phyloP scores from a whole-genome alignment of 495 filamentous ascomycete genomes.

The Aspergillus incahuasiensis region DNA sequence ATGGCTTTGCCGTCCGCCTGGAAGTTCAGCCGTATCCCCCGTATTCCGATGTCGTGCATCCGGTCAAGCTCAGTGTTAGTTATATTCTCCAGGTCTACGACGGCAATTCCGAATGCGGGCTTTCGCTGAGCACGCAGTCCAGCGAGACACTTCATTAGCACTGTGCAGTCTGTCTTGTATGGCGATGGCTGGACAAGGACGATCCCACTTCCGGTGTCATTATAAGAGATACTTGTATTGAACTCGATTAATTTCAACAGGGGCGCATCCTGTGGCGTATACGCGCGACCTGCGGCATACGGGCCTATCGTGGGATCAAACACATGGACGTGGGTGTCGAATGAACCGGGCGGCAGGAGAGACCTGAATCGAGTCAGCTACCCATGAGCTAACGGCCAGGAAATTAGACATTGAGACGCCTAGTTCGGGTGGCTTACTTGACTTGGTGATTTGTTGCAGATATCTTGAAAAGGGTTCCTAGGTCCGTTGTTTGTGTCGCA shows the following conservation, averaged over 20 bases:
- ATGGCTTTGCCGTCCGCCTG: not conserved
- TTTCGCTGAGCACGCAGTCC: not conserved
- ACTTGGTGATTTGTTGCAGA: no score
- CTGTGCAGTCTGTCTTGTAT: not conserved
- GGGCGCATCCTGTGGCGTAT: not conserved
- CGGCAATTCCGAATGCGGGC: no score
- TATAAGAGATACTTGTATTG: not conserved
- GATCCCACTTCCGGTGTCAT: not conserved
- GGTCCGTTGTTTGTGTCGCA: no score
- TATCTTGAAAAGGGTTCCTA: no score
- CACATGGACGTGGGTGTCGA: not conserved
- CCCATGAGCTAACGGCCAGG: no score
- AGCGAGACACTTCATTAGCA: not conserved
- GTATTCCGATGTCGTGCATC: not conserved
- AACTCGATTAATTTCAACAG: not conserved
- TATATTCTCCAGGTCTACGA: no score
- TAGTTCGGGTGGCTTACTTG: no score
- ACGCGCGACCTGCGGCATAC: not conserved
- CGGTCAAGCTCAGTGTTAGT: not conserved
- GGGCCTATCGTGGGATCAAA: not conserved
- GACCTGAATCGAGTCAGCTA: no score
- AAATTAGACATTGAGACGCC: no score
- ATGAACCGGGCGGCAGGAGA: not conserved
- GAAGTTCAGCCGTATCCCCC: not conserved
- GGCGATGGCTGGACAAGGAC: not conserved